phyloP scores from a whole-genome alignment of 1,139 yeast genomes.

The Komagataea norvegica region DNA sequence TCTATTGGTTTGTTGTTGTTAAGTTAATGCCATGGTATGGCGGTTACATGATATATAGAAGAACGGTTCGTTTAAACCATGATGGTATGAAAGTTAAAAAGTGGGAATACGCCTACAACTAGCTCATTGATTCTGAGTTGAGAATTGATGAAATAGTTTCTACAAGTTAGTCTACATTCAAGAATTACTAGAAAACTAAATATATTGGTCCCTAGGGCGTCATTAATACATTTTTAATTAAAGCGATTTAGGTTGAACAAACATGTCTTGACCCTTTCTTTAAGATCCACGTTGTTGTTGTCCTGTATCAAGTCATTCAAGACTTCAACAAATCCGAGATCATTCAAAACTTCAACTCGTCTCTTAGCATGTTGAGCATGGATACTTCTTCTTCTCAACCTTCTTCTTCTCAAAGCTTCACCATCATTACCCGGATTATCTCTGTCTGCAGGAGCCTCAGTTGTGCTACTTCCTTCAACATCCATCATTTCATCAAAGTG shows the following conservation, averaged over 20 bases:
- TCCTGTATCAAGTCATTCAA: constrained; percentile 32
- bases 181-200: too few relatives aligned
- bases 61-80: constrained; percentile 6
- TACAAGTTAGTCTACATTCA: too few relatives aligned
- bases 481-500: constrained; percentile 16
- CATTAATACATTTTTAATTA: background rate
- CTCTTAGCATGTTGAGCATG: constrained; percentile 10
- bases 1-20: constrained; percentile 47
- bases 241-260: constrained; percentile 26
- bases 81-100: constrained; percentile 12
- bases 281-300: constrained; percentile 37
- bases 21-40: constrained; percentile 36
- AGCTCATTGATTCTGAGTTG: too few relatives aligned
- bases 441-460: constrained; percentile 1
- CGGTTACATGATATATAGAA: constrained; percentile 10
- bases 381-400: background rate
- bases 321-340: constrained; percentile 16
- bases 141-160: too few relatives aligned
- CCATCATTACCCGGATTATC: constrained; percentile 5
- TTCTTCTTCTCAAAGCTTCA: constrained; percentile 1
- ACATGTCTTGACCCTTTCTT: constrained; percentile 47
- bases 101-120: constrained; percentile 10
- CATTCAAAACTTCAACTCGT: constrained; percentile 15
- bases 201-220: too few relatives aligned
- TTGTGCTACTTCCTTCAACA: constrained; percentile 18